phyloP scores from a whole-genome alignment of 1,284 basidiomycete species.

The Inonotus hispidus region DNA sequence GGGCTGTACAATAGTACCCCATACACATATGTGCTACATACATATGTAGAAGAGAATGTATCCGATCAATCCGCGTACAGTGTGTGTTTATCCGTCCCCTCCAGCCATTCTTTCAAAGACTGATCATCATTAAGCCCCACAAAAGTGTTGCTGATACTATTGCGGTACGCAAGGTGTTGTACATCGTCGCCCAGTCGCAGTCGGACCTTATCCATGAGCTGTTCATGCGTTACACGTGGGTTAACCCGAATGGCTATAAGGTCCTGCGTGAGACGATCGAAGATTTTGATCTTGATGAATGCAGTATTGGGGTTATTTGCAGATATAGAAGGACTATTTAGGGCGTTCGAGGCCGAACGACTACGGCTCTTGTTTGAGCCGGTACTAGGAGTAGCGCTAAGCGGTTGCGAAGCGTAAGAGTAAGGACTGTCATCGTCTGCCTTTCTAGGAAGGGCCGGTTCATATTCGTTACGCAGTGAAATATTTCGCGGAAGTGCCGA shows the following conservation, averaged over 20 bases:
- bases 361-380: conserved; percentile 7
- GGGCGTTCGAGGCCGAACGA: conserved; percentile 40
- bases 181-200: conserved; percentile 80
- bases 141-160: conserved; percentile 61
- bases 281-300: conserved; percentile 98
- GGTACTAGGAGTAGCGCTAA: conserved; percentile 12
- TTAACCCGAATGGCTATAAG: conserved; percentile 97
- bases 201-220: conserved; percentile 89
- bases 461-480: conserved; percentile 8
- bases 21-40: neutral
- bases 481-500: conserved; percentile 11
- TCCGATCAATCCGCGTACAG: conserved; percentile 68
- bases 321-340: conserved; percentile 66
- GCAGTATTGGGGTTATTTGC: conserved; percentile 72
- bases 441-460: neutral
- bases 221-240: conserved; percentile 79
- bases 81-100: conserved; percentile 80
- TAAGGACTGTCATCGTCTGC: conserved; percentile 13
- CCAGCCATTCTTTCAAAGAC: conserved; percentile 77
- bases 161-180: conserved; percentile 64
- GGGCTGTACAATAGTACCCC: neutral
- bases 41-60: neutral
- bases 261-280: conserved; percentile 87
- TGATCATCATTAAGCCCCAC: conserved; percentile 65
- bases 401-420: conserved; percentile 27